These are phyloP conservation scores for Penicillium psychrosexuale DNA, from an alignment of 2,329 filamentous ascomycete genomes.

Conservation along the genomic window DNA sequence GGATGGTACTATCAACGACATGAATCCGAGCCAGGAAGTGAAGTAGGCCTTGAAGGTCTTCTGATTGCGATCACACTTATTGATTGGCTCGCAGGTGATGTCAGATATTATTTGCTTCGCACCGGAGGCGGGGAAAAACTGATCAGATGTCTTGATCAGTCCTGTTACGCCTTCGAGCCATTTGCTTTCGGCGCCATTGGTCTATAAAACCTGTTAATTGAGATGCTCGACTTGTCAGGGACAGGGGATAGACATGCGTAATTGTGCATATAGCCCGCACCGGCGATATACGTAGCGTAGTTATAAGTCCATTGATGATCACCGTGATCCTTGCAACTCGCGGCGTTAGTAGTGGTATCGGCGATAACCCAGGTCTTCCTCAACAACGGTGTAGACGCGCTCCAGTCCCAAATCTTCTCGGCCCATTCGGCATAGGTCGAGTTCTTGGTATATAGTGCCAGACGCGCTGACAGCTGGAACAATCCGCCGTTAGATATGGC, in stretches of 20 bases:
- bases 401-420: conserved; percentile 60
- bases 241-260: conserved; percentile 18
- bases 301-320: conserved; percentile 64
- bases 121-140: conserved; percentile 48
- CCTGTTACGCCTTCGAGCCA: conserved; percentile 57
- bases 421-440: conserved; percentile 62
- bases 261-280: conserved; percentile 66
- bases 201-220: conserved; percentile 32
- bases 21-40: conserved; percentile 60
- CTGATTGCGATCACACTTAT: conserved; percentile 66
- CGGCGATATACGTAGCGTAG: conserved; percentile 56
- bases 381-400: conserved; percentile 54
- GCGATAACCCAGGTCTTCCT: conserved; percentile 59
- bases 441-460: conserved; percentile 63
- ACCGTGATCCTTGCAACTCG: conserved; percentile 62
- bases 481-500: conserved; percentile 73
- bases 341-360: conserved; percentile 56
- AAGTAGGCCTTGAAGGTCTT: conserved; percentile 66
- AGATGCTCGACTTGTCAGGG: conserved; percentile 12
- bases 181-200: conserved; percentile 45
- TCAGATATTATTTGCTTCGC: conserved; percentile 58
- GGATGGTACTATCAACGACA: conserved; percentile 58
- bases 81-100: conserved; percentile 58
- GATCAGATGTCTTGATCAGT: conserved; percentile 47
- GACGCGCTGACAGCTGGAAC: conserved; percentile 71